phyloP scores from a whole-genome alignment of 805 yeast species.

The Saccharomycopsis malanga region DNA sequence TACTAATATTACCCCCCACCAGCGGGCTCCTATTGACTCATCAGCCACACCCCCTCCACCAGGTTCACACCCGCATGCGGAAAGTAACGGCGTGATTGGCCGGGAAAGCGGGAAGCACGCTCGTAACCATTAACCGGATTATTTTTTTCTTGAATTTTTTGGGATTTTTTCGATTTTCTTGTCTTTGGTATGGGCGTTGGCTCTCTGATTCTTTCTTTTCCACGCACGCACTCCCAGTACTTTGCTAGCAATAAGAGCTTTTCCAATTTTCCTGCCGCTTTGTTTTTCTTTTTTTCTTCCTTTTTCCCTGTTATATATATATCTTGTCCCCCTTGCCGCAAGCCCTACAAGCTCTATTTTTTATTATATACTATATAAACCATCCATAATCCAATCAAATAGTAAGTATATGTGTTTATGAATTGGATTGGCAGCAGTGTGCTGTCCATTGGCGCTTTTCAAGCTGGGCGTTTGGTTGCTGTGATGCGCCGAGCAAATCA shows the following conservation, averaged over 20 bases:
- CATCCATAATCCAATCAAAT: background rate
- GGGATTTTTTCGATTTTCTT: too few relatives aligned
- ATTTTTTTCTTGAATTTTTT: too few relatives aligned
- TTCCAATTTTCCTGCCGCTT: background rate
- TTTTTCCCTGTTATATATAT: background rate
- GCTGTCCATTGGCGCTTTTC: background rate
- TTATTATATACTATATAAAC: background rate
- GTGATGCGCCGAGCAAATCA: background rate
- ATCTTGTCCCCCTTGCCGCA: background rate
- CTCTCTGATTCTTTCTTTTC: background rate
- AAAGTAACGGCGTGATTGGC: too few relatives aligned
- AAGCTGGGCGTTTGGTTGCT: background rate
- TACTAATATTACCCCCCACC: too few relatives aligned
- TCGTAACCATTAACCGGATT: too few relatives aligned
- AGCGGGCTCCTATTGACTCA: too few relatives aligned
- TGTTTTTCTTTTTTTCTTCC: conserved; percentile 5
- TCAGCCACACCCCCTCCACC: too few relatives aligned
- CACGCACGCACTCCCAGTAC: background rate
- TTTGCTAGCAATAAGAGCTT: background rate
- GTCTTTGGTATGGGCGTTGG: too few relatives aligned
- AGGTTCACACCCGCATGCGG: too few relatives aligned
- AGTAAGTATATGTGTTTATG: background rate
- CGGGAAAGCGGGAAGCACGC: too few relatives aligned
- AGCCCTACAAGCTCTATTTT: background rate
- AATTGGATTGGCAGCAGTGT: background rate